phyloP scores from a whole-genome alignment of 257 asterid genomes.

The Nicotiana paniculata region DNA sequence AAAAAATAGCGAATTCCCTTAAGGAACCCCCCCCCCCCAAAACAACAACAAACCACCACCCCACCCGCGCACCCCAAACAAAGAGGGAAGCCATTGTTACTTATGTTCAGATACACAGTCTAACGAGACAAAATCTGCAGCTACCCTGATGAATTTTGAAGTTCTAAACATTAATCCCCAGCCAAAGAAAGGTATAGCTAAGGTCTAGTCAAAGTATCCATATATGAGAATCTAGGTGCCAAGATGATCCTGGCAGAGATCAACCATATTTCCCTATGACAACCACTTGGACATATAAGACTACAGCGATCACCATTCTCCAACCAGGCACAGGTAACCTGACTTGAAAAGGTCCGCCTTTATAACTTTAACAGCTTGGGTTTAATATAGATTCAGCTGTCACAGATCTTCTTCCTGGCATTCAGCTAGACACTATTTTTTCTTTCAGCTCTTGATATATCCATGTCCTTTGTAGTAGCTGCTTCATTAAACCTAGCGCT shows the following conservation, averaged over 20 bases:
- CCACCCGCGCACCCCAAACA: no score
- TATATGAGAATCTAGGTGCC: slow-evolving; percentile 3
- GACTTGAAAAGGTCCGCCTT: background rate
- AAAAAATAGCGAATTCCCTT: no score
- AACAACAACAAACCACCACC: no score
- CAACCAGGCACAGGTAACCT: background rate
- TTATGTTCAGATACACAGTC: no score
- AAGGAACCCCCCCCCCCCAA: no score
- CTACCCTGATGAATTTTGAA: no score
- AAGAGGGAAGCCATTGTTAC: no score
- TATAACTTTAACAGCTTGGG: background rate
- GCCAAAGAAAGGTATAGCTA: no score
- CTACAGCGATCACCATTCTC: background rate
- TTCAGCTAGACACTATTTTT: background rate
- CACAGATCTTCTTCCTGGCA: background rate
- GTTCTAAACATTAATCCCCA: no score
- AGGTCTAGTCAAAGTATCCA: background rate
- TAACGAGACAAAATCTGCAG: no score
- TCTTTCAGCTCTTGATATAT: background rate
- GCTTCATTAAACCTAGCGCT: background rate
- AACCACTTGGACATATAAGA: background rate
- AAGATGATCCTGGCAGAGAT: background rate
- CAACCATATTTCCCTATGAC: background rate
- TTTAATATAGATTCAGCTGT: background rate
- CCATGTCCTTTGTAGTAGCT: background rate